These are phyloP conservation scores for Leucogyrophana mollusca DNA, from an alignment of 768 basidiomycete genomes.

Conservation along the genomic window DNA sequence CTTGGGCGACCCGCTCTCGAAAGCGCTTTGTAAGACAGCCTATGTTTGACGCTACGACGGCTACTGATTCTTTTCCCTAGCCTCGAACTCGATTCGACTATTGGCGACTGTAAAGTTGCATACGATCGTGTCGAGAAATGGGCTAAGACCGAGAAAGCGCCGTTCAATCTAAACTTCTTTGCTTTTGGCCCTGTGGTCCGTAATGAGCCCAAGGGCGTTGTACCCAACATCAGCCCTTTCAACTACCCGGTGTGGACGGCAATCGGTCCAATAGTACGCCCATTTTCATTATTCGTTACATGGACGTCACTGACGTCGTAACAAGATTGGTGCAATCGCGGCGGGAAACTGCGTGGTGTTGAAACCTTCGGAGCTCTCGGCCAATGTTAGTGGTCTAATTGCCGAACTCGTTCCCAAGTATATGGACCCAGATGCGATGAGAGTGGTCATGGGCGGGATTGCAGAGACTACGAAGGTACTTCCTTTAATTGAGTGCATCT, in stretches of 20 bases:
- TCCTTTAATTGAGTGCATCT: neutral
- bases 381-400: constrained; percentile 54
- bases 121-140: constrained; percentile 71
- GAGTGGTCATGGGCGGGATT: constrained; percentile 67
- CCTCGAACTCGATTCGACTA: constrained; percentile 55
- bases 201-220: constrained; percentile 77
- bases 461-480: constrained; percentile 59
- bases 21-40: constrained; percentile 45
- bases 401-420: constrained; percentile 74
- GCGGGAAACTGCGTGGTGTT: constrained; percentile 72
- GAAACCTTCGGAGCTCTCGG: constrained; percentile 75
- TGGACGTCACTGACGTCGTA: constrained; percentile 16
- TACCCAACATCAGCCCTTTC: constrained; percentile 70
- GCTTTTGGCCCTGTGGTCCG: constrained; percentile 62
- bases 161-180: constrained; percentile 54
- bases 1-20: constrained; percentile 65
- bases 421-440: constrained; percentile 62
- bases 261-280: constrained; percentile 55
- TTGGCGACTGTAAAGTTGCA: constrained; percentile 54
- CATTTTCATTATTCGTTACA: neutral
- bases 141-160: constrained; percentile 61
- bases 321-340: constrained; percentile 64
- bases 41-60: constrained; percentile 1
- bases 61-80: too few relatives aligned
- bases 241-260: constrained; percentile 71